These are phyloP conservation scores for Mortierella hygrophila DNA, from an alignment of 192 early-diverging fungal species.

Conservation along the genomic window DNA sequence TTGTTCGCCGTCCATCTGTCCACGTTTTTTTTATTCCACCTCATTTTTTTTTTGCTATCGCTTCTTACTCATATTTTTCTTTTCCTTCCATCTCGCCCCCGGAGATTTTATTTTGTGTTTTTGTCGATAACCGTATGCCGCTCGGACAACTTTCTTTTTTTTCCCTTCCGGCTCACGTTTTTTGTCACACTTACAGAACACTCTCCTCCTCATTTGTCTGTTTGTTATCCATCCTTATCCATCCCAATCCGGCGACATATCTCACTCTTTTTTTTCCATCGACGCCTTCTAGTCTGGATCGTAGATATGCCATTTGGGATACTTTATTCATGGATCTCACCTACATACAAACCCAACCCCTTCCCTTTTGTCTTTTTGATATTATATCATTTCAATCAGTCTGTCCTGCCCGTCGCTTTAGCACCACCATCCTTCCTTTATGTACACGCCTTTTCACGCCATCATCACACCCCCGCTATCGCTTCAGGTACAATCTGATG, in stretches of 20 bases:
- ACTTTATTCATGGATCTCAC: background rate
- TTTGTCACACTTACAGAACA: background rate
- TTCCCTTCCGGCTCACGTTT: background rate
- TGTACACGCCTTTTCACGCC: background rate
- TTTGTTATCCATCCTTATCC: background rate
- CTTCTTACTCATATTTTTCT: background rate
- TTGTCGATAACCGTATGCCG: background rate
- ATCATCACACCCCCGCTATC: slow-evolving; percentile 13
- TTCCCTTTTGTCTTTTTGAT: background rate
- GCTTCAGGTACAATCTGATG: slow-evolving; percentile 8
- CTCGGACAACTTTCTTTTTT: slow-evolving; percentile 3
- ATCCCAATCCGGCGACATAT: slow-evolving; percentile 41
- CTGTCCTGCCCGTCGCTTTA: background rate
- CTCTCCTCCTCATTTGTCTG: background rate
- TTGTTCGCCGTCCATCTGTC: background rate
- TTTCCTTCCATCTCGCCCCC: background rate
- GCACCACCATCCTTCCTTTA: background rate
- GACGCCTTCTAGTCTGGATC: background rate
- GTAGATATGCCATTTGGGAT: slow-evolving; percentile 38
- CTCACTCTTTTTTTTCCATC: slow-evolving; percentile 8
- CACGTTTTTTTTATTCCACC: background rate
- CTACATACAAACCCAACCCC: background rate
- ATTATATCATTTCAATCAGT: background rate
- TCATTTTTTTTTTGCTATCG: background rate
- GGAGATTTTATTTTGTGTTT: background rate